phyloP scores from a whole-genome alignment of 495 filamentous ascomycete species.

The Cryomyces minteri region DNA sequence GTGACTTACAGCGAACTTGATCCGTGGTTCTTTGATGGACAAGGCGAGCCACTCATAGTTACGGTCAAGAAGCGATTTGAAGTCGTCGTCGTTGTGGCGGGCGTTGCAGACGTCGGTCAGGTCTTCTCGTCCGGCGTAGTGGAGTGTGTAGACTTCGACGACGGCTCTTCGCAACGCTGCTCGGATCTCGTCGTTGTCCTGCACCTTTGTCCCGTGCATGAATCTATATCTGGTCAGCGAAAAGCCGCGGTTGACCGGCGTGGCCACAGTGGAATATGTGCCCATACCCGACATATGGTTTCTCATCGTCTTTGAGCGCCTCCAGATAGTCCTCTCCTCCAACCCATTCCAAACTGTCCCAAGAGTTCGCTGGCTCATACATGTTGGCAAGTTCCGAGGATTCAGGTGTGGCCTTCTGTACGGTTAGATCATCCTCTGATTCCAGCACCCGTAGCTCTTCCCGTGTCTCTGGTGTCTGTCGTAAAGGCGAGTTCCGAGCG shows the following conservation, averaged over 20 bases:
- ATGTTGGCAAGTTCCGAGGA: slow-evolving; percentile 3
- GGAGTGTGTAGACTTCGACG: slow-evolving; percentile 38
- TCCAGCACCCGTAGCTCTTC: slow-evolving; percentile 7
- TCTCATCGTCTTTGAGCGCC: slow-evolving; percentile 11
- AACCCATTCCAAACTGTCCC: slow-evolving; percentile 37
- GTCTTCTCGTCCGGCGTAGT: not conserved
- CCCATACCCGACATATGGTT: not conserved
- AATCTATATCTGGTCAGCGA: not conserved
- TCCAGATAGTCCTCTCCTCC: slow-evolving; percentile 33
- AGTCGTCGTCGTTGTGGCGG: not conserved
- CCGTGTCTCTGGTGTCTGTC: not conserved
- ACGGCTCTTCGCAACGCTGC: slow-evolving; percentile 33
- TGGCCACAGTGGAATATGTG: not conserved
- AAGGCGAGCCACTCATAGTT: slow-evolving; percentile 29
- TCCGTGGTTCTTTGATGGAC: slow-evolving; percentile 32
- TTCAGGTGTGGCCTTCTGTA: not conserved
- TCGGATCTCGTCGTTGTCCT: slow-evolving; percentile 23
- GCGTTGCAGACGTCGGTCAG: not conserved
- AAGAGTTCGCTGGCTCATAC: slow-evolving; percentile 40
- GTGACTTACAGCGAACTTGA: slow-evolving; percentile 59
- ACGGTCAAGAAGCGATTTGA: slow-evolving; percentile 1
- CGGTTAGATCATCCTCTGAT: slow-evolving; percentile 8
- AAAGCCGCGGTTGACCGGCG: not conserved
- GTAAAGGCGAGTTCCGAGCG: not conserved
- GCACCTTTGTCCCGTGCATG: slow-evolving; percentile 11